phyloP scores from a whole-genome alignment of 805 yeast genomes.

The Clavispora vitiphila region DNA sequence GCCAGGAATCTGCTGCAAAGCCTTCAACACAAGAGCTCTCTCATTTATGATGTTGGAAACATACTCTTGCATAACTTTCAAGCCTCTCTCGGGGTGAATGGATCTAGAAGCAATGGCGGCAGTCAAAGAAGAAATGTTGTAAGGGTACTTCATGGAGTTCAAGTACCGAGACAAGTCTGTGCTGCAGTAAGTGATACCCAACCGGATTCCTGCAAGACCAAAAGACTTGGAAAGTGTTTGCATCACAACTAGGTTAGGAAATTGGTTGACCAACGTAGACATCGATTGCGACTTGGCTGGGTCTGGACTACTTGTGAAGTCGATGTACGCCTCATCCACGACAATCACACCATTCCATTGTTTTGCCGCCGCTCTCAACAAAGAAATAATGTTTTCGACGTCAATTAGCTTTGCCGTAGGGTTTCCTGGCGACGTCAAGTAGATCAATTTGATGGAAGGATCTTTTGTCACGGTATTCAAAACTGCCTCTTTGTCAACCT shows the following conservation, averaged over 20 bases:
- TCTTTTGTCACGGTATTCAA: conserved; percentile 51
- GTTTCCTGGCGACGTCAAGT: conserved; percentile 93
- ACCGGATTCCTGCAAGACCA: conserved; percentile 91
- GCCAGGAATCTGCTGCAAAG: conserved; percentile 52
- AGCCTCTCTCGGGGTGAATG: conserved; percentile 46
- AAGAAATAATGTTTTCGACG: conserved; percentile 25
- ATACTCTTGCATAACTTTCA: conserved; percentile 52
- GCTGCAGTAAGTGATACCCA: conserved; percentile 74
- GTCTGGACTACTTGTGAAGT: conserved; percentile 44
- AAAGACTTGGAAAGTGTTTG: conserved; percentile 94
- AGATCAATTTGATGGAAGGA: conserved; percentile 63
- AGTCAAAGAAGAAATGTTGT: conserved; percentile 81
- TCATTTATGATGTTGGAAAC: conserved; percentile 50
- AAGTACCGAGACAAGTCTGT: conserved; percentile 58
- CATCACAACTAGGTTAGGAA: conserved; percentile 78
- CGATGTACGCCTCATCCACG: conserved; percentile 94
- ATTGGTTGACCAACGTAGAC: conserved; percentile 72
- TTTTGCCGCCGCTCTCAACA: conserved; percentile 44
- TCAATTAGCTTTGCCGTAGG: conserved; percentile 77
- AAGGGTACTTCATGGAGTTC: conserved; percentile 94
- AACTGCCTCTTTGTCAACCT: conserved; percentile 53
- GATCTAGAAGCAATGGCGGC: conserved; percentile 75
- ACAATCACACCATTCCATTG: conserved; percentile 75
- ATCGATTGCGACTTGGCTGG: conserved; percentile 48
- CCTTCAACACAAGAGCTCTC: conserved; percentile 49